phyloP scores from a whole-genome alignment of 306 rosid species.

The Gleditsia sinensis region DNA sequence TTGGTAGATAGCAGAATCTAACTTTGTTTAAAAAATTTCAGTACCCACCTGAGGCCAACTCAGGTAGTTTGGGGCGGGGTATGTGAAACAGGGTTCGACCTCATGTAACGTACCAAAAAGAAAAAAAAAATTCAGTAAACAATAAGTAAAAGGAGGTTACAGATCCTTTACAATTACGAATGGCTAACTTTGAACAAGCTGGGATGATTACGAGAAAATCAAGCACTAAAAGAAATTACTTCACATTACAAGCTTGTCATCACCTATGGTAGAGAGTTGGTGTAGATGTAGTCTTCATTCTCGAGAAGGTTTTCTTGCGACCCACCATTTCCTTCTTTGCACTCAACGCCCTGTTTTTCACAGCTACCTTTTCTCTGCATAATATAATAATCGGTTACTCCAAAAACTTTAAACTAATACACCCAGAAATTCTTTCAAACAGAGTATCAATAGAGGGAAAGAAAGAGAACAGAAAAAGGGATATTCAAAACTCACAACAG shows the following conservation, averaged over 20 bases:
- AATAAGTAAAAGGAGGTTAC: not conserved
- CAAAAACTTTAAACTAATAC: not conserved
- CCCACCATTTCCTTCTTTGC: slow-evolving; percentile 44
- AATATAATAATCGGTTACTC: slow-evolving; percentile 13
- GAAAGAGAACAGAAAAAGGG: not conserved
- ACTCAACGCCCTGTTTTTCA: slow-evolving; percentile 38
- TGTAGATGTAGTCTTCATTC: slow-evolving; percentile 68
- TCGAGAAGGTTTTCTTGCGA: slow-evolving; percentile 44
- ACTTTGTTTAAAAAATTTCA: no score
- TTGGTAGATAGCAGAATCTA: not conserved
- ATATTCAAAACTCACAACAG: slow-evolving; percentile 41
- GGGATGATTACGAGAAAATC: not conserved
- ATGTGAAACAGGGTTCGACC: no score
- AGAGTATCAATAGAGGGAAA: no score
- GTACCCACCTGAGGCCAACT: no score
- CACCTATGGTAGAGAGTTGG: slow-evolving; percentile 60
- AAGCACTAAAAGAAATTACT: not conserved
- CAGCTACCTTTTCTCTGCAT: slow-evolving; percentile 50
- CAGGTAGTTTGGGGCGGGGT: no score
- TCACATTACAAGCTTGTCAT: slow-evolving; percentile 6
- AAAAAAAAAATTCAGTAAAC: not conserved
- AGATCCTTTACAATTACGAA: slow-evolving; percentile 20
- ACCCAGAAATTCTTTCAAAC: not conserved
- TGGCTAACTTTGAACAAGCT: slow-evolving; percentile 13
- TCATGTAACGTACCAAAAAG: no score